phyloP scores from a whole-genome alignment of 306 rosid species.

The Mucuna pruriens region DNA sequence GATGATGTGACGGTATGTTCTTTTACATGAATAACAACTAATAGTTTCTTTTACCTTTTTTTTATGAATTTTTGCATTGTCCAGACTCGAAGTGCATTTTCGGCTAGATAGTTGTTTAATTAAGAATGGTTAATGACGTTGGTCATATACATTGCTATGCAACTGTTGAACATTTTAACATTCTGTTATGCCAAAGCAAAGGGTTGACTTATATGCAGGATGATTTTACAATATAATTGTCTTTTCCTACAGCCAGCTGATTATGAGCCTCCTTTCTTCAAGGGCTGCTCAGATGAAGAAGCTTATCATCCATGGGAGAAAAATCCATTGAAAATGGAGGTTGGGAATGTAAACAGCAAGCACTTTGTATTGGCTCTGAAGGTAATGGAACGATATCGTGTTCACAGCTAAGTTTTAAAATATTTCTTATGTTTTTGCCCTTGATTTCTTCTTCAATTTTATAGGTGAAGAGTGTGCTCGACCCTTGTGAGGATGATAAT shows the following conservation, averaged over 20 bases:
- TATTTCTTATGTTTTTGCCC: conserved; percentile 14
- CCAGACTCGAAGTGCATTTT: conserved; percentile 22
- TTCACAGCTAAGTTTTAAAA: conserved; percentile 4
- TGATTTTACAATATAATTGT: background rate
- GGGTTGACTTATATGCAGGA: background rate
- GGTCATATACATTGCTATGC: conserved; percentile 21
- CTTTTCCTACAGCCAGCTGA: conserved; percentile 78
- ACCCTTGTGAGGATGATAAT: conserved; percentile 65
- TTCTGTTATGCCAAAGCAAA: conserved; percentile 13
- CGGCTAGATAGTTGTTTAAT: conserved; percentile 16
- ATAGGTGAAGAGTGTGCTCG: conserved; percentile 62
- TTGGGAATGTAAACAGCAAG: conserved; percentile 97
- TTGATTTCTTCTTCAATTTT: conserved; percentile 24
- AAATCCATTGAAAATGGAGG: conserved; percentile 92
- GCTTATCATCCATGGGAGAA: conserved; percentile 76
- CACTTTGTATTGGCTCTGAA: conserved; percentile 89
- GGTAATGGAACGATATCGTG: conserved; percentile 57
- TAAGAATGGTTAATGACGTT: conserved; percentile 22
- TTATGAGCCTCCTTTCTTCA: conserved; percentile 98
- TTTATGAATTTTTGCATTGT: conserved; percentile 2
- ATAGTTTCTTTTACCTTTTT: conserved; percentile 6
- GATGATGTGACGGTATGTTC: conserved; percentile 84
- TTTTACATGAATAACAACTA: conserved; percentile 24
- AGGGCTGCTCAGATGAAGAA: conserved; percentile 79
- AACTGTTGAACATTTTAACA: background rate